Percentiles rank a stretch among this genome's conserved stretches.
Evolutionary conservation across 352 stramenopile species (phyloP).

Genomic region (Globisporangium viniferum): DNA sequence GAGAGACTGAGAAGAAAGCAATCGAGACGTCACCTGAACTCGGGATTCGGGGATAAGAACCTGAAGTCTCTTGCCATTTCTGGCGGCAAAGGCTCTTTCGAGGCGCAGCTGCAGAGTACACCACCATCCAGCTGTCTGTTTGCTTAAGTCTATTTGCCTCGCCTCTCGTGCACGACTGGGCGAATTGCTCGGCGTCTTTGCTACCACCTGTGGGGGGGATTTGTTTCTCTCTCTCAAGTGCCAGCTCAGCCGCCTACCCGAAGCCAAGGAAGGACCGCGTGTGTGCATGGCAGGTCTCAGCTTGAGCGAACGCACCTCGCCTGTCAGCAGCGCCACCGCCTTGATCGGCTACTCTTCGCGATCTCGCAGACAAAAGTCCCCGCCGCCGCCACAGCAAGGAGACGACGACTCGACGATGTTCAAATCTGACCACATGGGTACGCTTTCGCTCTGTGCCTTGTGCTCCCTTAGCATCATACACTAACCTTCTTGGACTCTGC

Average conservation of each 20-base stretch:
- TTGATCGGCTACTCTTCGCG: neutral
- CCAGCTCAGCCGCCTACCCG: neutral
- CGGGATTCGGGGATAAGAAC: neutral
- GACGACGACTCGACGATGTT: constrained; percentile 1
- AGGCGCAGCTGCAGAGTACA: neutral
- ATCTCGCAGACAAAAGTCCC: neutral
- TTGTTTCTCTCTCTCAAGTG: neutral
- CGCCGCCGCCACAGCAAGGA: neutral
- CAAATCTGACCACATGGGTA: constrained; percentile 8
- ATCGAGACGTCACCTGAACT: neutral
- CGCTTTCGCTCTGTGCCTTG: neutral
- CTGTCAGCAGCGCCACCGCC: neutral
- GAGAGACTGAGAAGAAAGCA: no score
- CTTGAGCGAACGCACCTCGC: neutral
- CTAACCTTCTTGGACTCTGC: neutral
- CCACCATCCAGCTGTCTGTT: neutral
- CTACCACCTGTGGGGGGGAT: neutral
- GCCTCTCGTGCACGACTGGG: neutral
- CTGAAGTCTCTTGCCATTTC: neutral
- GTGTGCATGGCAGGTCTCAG: constrained; percentile 4
- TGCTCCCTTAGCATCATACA: neutral
- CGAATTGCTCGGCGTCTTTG: neutral
- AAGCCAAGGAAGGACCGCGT: neutral
- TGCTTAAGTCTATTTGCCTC: neutral
- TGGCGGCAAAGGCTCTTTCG: neutral